Conservation (phyloP, 1,139 yeast species). For the Yamadazyma dendronema region DNA sequence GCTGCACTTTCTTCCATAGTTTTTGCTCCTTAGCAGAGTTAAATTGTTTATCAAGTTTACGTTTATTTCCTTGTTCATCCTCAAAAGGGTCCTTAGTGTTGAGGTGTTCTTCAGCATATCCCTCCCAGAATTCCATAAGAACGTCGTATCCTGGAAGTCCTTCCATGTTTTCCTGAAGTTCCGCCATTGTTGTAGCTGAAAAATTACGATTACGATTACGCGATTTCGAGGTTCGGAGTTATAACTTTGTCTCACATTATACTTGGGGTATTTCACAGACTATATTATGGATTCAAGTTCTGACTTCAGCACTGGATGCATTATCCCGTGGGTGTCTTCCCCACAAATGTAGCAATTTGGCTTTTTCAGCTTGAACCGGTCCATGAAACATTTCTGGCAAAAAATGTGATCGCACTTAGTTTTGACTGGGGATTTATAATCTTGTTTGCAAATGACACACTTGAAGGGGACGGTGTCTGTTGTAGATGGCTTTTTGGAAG, state of each 20-base stretch:
- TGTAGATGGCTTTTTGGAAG: constrained; percentile 15
- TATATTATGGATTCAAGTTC: constrained; percentile 4
- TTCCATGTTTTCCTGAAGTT: constrained; percentile 39
- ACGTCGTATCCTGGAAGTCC: constrained; percentile 57
- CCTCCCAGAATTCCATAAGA: constrained; percentile 58
- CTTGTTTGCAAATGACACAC: constrained; percentile 62
- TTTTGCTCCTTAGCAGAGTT: constrained; percentile 61
- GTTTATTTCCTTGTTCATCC: constrained; percentile 54
- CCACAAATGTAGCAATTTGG: constrained; percentile 56
- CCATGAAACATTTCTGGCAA: constrained; percentile 64
- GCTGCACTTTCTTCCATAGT: constrained; percentile 70
- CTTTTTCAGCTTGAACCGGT: constrained; percentile 43
- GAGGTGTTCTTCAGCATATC: constrained; percentile 61
- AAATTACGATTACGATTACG: too few relatives aligned
- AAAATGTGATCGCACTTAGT: constrained; percentile 67
- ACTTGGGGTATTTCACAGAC: too few relatives aligned
- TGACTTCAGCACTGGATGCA: constrained; percentile 20
- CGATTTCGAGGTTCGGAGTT: too few relatives aligned
- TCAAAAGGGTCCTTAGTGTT: constrained; percentile 71
- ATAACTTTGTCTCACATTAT: too few relatives aligned
- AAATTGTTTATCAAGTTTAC: constrained; percentile 55
- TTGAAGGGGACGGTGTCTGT: constrained; percentile 47
- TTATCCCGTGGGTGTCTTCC: constrained; percentile 54
- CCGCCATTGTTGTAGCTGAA: constrained; percentile 10
- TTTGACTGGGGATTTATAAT: constrained; percentile 56